Conservation (phyloP, 805 yeast genomes). For the Candida golubevii region DNA sequence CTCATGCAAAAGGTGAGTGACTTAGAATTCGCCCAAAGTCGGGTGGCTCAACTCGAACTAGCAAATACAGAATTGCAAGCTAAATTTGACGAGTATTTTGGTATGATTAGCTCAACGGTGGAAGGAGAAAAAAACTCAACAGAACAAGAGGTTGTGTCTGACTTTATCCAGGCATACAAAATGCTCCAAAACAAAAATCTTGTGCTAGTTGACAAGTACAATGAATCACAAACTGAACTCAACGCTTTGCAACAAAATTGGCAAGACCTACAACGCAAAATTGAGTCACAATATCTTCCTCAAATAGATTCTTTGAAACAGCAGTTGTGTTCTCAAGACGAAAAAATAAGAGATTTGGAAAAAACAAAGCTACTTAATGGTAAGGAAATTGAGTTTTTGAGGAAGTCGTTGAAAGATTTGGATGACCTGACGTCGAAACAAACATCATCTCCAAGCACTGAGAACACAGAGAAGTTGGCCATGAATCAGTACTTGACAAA, state of each 20-base stretch:
- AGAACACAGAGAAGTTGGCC: constrained; percentile 21
- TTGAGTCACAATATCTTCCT: constrained; percentile 12
- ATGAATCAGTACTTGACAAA: constrained; percentile 36
- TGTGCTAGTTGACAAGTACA: constrained; percentile 35
- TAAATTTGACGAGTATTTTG: constrained; percentile 45
- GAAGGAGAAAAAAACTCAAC: constrained; percentile 11
- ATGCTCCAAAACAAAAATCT: constrained; percentile 27
- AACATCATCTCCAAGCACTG: constrained; percentile 11
- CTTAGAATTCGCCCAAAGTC: constrained; percentile 41
- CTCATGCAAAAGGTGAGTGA: constrained; percentile 35
- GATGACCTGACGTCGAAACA: constrained; percentile 26
- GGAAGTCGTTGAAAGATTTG: constrained; percentile 51
- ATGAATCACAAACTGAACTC: constrained; percentile 18
- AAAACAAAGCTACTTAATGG: constrained; percentile 49
- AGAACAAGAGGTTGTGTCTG: constrained; percentile 10
- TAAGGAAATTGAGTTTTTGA: constrained; percentile 55
- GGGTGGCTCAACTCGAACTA: constrained; percentile 45
- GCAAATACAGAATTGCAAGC: constrained; percentile 46
- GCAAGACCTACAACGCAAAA: constrained; percentile 1
- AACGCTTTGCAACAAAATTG: constrained; percentile 12
- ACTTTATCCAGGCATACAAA: constrained; percentile 35
- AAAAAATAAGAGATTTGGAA: constrained; percentile 36
- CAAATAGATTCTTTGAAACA: constrained; percentile 14
- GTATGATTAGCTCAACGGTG: constrained; percentile 33
- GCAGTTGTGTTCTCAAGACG: constrained; percentile 13